These are phyloP conservation scores for Zoysia pacifica DNA, from an alignment of 176 grass and related monocot genomes.

Conservation along the genomic window DNA sequence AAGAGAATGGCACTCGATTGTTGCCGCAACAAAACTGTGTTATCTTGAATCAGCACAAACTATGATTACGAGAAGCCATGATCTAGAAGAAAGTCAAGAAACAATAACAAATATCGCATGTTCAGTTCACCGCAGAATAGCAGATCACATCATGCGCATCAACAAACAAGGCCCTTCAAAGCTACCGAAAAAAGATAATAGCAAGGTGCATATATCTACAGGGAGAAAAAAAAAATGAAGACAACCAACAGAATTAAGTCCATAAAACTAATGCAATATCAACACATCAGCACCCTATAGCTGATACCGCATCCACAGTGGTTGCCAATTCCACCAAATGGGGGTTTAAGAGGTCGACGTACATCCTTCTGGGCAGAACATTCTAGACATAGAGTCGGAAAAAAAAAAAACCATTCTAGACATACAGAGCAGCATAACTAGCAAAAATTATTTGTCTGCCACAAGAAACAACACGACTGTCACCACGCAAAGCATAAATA, in stretches of 20 bases:
- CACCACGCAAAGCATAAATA: too few species aligned
- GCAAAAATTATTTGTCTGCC: too few species aligned
- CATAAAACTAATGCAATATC: not conserved
- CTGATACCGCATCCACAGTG: too few species aligned
- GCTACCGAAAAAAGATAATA: not conserved
- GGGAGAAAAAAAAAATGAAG: not conserved
- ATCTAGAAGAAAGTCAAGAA: not conserved
- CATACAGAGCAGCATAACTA: too few species aligned
- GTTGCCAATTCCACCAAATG: too few species aligned
- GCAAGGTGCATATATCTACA: not conserved
- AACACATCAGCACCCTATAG: not conserved
- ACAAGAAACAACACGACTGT: too few species aligned
- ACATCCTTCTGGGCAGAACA: too few species aligned
- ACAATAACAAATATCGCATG: not conserved
- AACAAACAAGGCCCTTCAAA: not conserved
- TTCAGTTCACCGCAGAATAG: not conserved
- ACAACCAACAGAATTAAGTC: constrained; percentile 5
- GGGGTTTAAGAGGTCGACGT: too few species aligned
- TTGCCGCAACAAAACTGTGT: not conserved
- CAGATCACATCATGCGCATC: not conserved
- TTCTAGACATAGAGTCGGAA: too few species aligned
- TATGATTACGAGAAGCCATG: not conserved
- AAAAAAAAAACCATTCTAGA: too few species aligned
- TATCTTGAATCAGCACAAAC: not conserved
- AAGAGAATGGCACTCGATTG: not conserved